These are phyloP conservation scores for Wallacemonas sp. DNA, from an alignment of 208 protist species.

Conservation along the genomic window DNA sequence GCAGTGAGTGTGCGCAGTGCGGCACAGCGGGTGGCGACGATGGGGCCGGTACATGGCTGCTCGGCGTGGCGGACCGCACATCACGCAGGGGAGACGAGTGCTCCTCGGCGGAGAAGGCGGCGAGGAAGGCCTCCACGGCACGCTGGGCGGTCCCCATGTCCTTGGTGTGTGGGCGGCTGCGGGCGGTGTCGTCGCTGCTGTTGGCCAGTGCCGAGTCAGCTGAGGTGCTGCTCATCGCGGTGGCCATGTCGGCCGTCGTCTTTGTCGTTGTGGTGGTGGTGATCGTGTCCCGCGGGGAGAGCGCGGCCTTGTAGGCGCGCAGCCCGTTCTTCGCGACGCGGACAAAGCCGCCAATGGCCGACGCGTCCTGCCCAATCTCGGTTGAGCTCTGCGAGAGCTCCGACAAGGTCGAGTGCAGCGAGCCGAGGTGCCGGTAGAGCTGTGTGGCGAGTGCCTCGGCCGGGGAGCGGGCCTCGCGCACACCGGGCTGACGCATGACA, in stretches of 20 bases:
- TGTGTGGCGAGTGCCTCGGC: slow-evolving; percentile 2
- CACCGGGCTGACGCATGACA: slow-evolving; percentile 16
- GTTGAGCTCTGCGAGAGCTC: slow-evolving; percentile 5
- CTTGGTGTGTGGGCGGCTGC: too few relatives aligned
- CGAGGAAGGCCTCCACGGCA: background rate
- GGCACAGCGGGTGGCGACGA: background rate
- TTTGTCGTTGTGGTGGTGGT: background rate
- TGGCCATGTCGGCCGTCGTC: background rate
- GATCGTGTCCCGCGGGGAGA: too few relatives aligned
- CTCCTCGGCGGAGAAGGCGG: background rate
- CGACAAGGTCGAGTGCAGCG: background rate
- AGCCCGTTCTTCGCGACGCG: background rate
- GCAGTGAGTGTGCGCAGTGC: background rate
- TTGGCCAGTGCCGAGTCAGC: background rate
- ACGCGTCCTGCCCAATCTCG: slow-evolving; percentile 3
- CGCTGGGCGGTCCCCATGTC: too few relatives aligned
- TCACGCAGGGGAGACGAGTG: background rate
- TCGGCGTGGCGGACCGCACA: background rate
- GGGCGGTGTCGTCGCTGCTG: background rate
- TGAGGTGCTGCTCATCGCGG: background rate
- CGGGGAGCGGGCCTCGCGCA: background rate
- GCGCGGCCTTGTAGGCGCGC: background rate
- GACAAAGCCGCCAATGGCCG: background rate
- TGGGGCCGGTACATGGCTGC: background rate
- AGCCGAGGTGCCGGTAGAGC: slow-evolving; percentile 10